These are phyloP conservation scores for Mycena indigotica DNA, from an alignment of 768 basidiomycete species.

Conservation along the genomic window DNA sequence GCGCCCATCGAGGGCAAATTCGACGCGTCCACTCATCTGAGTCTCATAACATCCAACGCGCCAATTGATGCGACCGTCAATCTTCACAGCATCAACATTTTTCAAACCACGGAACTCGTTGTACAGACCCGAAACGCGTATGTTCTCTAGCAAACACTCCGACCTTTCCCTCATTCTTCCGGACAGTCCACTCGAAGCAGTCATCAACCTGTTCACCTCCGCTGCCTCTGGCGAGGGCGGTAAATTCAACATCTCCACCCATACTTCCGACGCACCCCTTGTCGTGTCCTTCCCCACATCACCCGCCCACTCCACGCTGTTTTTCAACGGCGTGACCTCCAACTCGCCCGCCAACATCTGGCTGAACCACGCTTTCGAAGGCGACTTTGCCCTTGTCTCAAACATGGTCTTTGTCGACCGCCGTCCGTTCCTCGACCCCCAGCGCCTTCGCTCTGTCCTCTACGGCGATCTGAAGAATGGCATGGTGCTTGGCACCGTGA, in stretches of 20 bases:
- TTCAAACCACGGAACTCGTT: conserved; percentile 28
- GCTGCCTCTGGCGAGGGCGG: conserved; percentile 27
- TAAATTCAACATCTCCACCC: conserved; percentile 30
- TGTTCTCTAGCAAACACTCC: conserved; percentile 10
- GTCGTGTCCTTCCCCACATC: conserved; percentile 27
- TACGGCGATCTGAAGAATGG: conserved; percentile 15
- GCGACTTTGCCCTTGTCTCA: conserved; percentile 29
- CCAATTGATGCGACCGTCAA: conserved; percentile 42
- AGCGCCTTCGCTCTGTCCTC: conserved; percentile 16
- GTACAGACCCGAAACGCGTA: conserved; percentile 45
- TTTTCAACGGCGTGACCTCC: conserved; percentile 26
- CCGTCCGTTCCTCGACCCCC: conserved; percentile 19
- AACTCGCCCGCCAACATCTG: conserved; percentile 34
- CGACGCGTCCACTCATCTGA: conserved; percentile 34
- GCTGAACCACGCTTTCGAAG: conserved; percentile 35
- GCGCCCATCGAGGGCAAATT: conserved; percentile 51
- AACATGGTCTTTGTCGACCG: conserved; percentile 19
- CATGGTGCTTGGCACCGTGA: conserved; percentile 12
- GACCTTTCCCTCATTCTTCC: neutral
- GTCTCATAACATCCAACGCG: conserved; percentile 44
- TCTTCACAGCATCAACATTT: conserved; percentile 35
- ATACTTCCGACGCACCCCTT: conserved; percentile 33
- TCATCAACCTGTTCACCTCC: conserved; percentile 13
- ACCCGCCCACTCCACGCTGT: conserved; percentile 31
- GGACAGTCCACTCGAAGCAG: conserved; percentile 13